Evolutionary conservation across 2,329 filamentous ascomycete genomes (phyloP), one percentile per base, ranked within the genome.

Genomic region (Arthrocladium fulminans): DNA sequence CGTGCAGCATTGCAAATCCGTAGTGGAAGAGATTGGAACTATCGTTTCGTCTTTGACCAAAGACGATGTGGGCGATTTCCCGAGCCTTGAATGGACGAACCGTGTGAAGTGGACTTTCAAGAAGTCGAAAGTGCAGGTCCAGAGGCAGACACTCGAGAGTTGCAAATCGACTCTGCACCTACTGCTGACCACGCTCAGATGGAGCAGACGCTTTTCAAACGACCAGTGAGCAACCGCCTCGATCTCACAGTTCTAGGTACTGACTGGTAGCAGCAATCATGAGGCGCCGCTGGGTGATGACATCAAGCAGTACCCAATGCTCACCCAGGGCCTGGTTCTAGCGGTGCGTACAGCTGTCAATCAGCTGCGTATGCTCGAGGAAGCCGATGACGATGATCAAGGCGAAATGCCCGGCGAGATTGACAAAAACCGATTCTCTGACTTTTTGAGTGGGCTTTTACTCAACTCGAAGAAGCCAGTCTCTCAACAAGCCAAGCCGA

Each of bases 81-180:
- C 45, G 4, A 38, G 29, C 17, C 19, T 47, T 17, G 45, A 47
- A 15, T 47, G 45, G 45, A 30, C 35, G 3, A 19, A 38, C 15
- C 32, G 35, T 25, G 45, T 47, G n/a, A 47, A 41, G 19, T 47
- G 45, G 45, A 47, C 45, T 10, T 47, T 47, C 45, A 47, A 41
- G 32, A 39, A 22, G 45, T 47, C 45, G 15, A 47, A 47, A 25
- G 24, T 47, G 12, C 35, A 39, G 24, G 45, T 47, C 15, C 17
- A 47, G 34, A 7, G 45, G 25, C 45, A 47, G 23, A 47, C 45
- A 9, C 37, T 47, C 13, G 45, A 47, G 23, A 47, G 45, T 24
- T 47, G 45, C 19, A 47, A 47, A 24, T 24, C 13, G 12, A 47
- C 45, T 9, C 24, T 47, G 32, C 45, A 47, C 20, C 22, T 47